phyloP scores from a whole-genome alignment of 176 grass and related monocot genomes.

The Juncus inflexus region DNA sequence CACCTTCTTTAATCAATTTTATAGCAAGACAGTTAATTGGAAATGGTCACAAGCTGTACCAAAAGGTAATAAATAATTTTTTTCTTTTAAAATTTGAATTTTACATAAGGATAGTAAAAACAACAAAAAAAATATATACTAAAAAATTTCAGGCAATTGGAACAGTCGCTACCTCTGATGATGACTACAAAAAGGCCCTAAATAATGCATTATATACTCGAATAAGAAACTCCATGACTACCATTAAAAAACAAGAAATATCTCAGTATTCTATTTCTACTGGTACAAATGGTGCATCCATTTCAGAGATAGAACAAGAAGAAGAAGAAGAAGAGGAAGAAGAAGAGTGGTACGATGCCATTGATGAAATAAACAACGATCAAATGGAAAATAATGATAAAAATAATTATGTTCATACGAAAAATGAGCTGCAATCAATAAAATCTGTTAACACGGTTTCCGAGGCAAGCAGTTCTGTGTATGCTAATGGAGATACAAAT shows the following conservation, averaged over 20 bases:
- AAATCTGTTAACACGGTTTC: constrained; percentile 33
- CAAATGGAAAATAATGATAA: neutral
- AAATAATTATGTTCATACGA: neutral
- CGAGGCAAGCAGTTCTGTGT: constrained; percentile 3
- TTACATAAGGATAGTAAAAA: neutral
- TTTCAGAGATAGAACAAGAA: constrained; percentile 72
- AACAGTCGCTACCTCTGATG: constrained; percentile 60
- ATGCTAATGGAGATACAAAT: constrained; percentile 19
- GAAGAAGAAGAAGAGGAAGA: constrained; percentile 24
- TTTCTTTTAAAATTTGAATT: constrained; percentile 1
- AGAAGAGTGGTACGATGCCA: constrained; percentile 27
- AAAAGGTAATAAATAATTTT: constrained; percentile 54
- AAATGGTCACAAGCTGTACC: constrained; percentile 77
- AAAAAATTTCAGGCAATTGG: constrained; percentile 61
- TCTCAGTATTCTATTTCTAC: constrained; percentile 4
- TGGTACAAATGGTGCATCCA: constrained; percentile 21
- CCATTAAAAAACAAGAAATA: constrained; percentile 25
- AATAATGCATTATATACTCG: constrained; percentile 56
- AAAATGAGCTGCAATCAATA: constrained; percentile 39
- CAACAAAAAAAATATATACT: constrained; percentile 9
- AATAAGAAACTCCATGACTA: constrained; percentile 47
- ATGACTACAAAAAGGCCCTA: constrained; percentile 73
- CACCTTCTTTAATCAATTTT: constrained; percentile 92
- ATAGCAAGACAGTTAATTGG: constrained; percentile 86
- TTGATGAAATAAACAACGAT: constrained; percentile 13